These are phyloP conservation scores for Didymella exigua DNA, from an alignment of 2,329 filamentous ascomycete genomes.

Conservation along the genomic window DNA sequence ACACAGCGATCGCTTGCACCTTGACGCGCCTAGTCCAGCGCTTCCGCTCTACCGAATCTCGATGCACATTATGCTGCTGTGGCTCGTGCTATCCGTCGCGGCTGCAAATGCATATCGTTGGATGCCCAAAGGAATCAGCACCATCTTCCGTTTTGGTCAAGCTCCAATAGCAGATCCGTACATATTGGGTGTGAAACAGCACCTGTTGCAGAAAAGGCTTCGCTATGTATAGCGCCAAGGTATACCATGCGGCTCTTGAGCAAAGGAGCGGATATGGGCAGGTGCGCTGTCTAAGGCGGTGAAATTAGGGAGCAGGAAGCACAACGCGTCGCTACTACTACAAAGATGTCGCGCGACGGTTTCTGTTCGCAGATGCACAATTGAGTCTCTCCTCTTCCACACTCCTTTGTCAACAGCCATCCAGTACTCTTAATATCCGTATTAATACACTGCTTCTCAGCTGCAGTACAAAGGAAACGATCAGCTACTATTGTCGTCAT, in stretches of 20 bases:
- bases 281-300: constrained; percentile 4
- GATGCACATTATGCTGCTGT: background rate
- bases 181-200: constrained; percentile 7
- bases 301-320: constrained; percentile 12
- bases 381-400: background rate
- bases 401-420: background rate
- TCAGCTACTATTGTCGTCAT: constrained; percentile 14
- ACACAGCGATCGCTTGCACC: background rate
- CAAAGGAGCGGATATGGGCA: constrained; percentile 20
- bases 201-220: constrained; percentile 14
- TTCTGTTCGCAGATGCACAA: background rate
- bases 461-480: background rate
- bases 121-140: background rate
- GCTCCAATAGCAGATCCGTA: constrained; percentile 8
- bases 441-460: background rate
- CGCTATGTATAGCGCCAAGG: constrained; percentile 21
- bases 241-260: constrained; percentile 18
- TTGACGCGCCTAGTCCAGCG: constrained; percentile 3
- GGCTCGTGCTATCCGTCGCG: constrained; percentile 4
- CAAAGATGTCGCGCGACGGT: constrained; percentile 9
- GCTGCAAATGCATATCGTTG: constrained; percentile 1
- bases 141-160: constrained; percentile 3
- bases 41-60: background rate
- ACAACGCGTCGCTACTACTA: constrained; percentile 7
- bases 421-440: background rate